Evolutionary conservation across 768 basidiomycete species (phyloP), one percentile per base, ranked within the genome.

Genomic region (Dioszegia crocea): DNA sequence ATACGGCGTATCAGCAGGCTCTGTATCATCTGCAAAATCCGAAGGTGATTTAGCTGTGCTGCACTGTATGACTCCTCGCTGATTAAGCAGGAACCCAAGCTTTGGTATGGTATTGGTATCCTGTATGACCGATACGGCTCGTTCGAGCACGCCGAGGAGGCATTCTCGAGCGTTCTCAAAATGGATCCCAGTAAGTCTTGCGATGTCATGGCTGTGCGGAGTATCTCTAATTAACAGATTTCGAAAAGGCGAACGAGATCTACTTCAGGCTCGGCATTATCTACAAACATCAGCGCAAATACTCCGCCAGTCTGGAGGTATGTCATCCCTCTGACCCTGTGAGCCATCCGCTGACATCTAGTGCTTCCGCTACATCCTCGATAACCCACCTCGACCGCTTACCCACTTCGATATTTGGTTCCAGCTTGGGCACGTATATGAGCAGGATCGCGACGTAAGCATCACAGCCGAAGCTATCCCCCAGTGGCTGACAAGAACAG

Each of bases 31-130:
- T 99, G 36, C 91, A 91, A 2, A 93, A 94, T 68, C 94, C 94
- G 16, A 96, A 96, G 82, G 90, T 88, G 67, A 27, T 76, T 70
- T 58, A 33, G 23, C 29, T 0, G 29, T 26, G 41, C 33, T 43
- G 23, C 21, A 24, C 31, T 12, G 53, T 21, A 8, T 50, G 41
- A 17, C 16, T 23, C 23, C 44, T 33, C 38, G 49, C 49, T 56
- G 44, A 45, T 23, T 30, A 29, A 68, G 83, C 86, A 98, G 83
- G 96, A 99, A 77, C 93, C 94, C 3, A 97, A 98, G 74, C 82
- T 99, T 9, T 99, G 96, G 96, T 99, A 98, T 75, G 96, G 96
- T 33, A 98, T 99, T 74, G 96, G 96, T 31, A 98, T 98, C 57
- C 85, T 98, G 31, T 98, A 99, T 71, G 96, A 99, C 81, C 87